These are phyloP conservation scores for Nematocida parisii DNA, from an alignment of 371 early-diverging fungal species.

Conservation along the genomic window DNA sequence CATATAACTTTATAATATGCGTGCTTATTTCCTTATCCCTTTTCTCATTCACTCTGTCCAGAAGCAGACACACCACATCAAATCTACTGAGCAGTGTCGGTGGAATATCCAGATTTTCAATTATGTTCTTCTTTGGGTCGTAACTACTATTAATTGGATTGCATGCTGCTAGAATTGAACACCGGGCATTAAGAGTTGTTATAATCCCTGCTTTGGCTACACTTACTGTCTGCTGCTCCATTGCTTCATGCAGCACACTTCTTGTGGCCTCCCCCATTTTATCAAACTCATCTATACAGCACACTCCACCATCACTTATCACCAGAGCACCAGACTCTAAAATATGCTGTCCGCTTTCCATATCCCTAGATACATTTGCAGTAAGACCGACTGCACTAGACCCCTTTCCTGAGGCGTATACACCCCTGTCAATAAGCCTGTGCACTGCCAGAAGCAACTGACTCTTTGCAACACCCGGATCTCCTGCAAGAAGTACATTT, in stretches of 20 bases:
- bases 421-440: constrained; percentile 87
- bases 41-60: constrained; percentile 67
- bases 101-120: constrained; percentile 70
- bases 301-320: constrained; percentile 69
- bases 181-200: constrained; percentile 70
- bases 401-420: constrained; percentile 97
- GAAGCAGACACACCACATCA: constrained; percentile 69
- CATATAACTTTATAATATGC: constrained; percentile 66
- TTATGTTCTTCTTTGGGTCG: constrained; percentile 68
- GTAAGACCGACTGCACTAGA: constrained; percentile 96
- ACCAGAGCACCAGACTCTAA: constrained; percentile 72
- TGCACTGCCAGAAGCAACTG: constrained; percentile 74
- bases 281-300: constrained; percentile 70
- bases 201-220: constrained; percentile 71
- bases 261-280: constrained; percentile 72
- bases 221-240: constrained; percentile 71
- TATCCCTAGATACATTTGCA: constrained; percentile 92
- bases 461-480: constrained; percentile 70
- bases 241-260: constrained; percentile 70
- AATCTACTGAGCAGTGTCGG: constrained; percentile 70
- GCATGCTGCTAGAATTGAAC: constrained; percentile 70
- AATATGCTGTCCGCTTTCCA: constrained; percentile 88
- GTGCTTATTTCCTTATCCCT: constrained; percentile 67
- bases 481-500: constrained; percentile 70
- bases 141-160: constrained; percentile 70